Evolutionary conservation across 192 early-diverging fungal species (phyloP).

Genomic region (Diversispora epigaea): DNA sequence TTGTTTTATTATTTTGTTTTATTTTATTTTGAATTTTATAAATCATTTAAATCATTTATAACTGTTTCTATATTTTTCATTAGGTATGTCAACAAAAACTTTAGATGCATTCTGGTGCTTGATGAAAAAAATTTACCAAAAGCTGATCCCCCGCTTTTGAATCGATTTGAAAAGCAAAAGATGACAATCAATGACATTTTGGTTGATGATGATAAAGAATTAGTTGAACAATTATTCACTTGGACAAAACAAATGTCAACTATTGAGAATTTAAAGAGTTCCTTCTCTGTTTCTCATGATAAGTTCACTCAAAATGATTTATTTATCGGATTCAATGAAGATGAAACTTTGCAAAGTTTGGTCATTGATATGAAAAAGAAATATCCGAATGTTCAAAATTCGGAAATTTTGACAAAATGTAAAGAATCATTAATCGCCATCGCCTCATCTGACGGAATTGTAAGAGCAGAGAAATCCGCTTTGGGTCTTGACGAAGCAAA

Average conservation of each 20-base stretch:
- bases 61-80: neutral
- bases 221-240: slow-evolving; percentile 6
- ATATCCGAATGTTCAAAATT: neutral
- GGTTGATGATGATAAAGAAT: neutral
- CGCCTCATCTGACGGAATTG: slow-evolving; percentile 25
- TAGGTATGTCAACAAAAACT: slow-evolving; percentile 21
- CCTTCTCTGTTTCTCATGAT: no score
- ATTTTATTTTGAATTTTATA: neutral
- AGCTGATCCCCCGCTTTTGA: slow-evolving; percentile 26
- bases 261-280: neutral
- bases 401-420: neutral
- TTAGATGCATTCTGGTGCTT: slow-evolving; percentile 25
- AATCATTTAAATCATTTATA: neutral
- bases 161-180: slow-evolving; percentile 24
- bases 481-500: slow-evolving; percentile 15
- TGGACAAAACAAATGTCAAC: slow-evolving; percentile 23
- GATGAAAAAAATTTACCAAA: slow-evolving; percentile 15
- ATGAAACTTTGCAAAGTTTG: slow-evolving; percentile 28
- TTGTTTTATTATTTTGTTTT: neutral
- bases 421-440: slow-evolving; percentile 21
- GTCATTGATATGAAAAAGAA: slow-evolving; percentile 14
- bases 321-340: slow-evolving; percentile 26
- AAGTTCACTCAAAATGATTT: slow-evolving; percentile 21
- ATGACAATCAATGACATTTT: slow-evolving; percentile 17
- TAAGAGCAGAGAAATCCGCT: slow-evolving; percentile 18